Conservation (phyloP, 2,329 filamentous ascomycete species). For the Fusarium guadeloupense region DNA sequence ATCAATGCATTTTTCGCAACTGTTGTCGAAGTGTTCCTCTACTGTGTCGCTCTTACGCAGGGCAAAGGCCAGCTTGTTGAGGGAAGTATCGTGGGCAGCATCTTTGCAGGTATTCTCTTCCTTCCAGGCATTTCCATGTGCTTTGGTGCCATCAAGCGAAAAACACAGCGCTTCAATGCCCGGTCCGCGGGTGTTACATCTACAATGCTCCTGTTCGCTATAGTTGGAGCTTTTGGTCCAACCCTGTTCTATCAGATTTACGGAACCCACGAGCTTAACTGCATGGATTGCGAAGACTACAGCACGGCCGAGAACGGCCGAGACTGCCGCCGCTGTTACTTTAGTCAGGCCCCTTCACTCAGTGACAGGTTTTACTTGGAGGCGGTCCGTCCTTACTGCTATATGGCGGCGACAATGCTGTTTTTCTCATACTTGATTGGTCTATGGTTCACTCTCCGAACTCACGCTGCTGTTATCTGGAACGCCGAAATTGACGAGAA, state of each 20-base stretch:
- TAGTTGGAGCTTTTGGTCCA: conserved; percentile 93
- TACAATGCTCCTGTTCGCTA: conserved; percentile 96
- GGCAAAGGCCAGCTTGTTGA: conserved; percentile 94
- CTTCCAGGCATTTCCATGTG: conserved; percentile 97
- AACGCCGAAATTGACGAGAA: conserved; percentile 85
- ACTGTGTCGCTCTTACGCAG: conserved; percentile 91
- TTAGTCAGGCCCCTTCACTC: conserved; percentile 84
- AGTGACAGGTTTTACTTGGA: conserved; percentile 89
- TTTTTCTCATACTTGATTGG: conserved; percentile 95
- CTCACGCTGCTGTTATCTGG: conserved; percentile 97
- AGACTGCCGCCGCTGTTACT: conserved; percentile 94
- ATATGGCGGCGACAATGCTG: conserved; percentile 82
- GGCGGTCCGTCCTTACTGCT: conserved; percentile 93
- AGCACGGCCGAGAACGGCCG: conserved; percentile 54
- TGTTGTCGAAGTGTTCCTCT: conserved; percentile 95
- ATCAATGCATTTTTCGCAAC: conserved; percentile 99
- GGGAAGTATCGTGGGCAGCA: conserved; percentile 96
- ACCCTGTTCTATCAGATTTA: conserved; percentile 99
- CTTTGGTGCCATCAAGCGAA: conserved; percentile 96
- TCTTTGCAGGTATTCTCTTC: conserved; percentile 95
- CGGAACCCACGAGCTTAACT: conserved; percentile 95
- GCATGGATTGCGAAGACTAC: conserved; percentile 69
- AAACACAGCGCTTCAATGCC: conserved; percentile 98
- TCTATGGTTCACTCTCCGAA: conserved; percentile 93
- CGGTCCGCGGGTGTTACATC: conserved; percentile 95